A percentile compares a stretch with the other conserved stretches of the same genome.
These are phyloP conservation scores for sweet orange (Citrus sinensis) DNA, from an alignment of 345 rosid genomes.

Conservation along the genomic window DVS_A1.0 CM039163.1:6716001-6716500, in stretches of 20 bases:
- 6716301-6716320: constrained; percentile 60
- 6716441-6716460: constrained; percentile 98
- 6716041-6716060: neutral
- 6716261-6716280: neutral
- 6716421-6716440: constrained; percentile 93
- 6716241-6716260: neutral
- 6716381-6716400: constrained; percentile 93
- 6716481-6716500: constrained; percentile 81
- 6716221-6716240: neutral
- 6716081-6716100: neutral
- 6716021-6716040: neutral
- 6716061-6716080: neutral
- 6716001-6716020: neutral
- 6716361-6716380: constrained; percentile 88
- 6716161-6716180: constrained; percentile 17
- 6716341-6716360: constrained; percentile 78
- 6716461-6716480: constrained; percentile 83
- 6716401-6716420: constrained; percentile 73
- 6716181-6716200: constrained; percentile 2
- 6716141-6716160: constrained; percentile 6
- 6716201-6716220: constrained; percentile 1
- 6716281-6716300: constrained; percentile 41
- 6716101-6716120: constrained; percentile 20
- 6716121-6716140: neutral
- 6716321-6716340: constrained; percentile 23